A percentile compares a stretch with the other conserved stretches of the same genome.
These are phyloP conservation scores for Ganoderma boninense DNA, from an alignment of 1,284 basidiomycete species.

Conservation along the genomic window DNA sequence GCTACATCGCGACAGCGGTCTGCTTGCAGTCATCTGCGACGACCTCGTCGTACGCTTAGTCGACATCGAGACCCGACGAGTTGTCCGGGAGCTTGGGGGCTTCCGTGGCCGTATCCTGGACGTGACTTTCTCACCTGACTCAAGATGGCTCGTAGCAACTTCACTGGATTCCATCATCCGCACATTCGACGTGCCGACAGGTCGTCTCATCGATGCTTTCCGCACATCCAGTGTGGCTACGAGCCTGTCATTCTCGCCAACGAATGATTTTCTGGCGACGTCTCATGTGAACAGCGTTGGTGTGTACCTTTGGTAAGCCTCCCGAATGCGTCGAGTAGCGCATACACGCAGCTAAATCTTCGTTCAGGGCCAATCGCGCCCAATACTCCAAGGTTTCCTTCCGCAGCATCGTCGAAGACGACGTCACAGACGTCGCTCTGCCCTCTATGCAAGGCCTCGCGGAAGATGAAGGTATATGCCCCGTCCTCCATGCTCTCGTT, in stretches of 20 bases:
- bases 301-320: conserved; percentile 86
- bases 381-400: conserved; percentile 91
- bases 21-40: conserved; percentile 89
- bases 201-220: conserved; percentile 93
- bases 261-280: conserved; percentile 96
- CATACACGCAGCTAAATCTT: background rate
- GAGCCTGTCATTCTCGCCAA: conserved; percentile 92
- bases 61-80: conserved; percentile 89
- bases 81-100: conserved; percentile 89
- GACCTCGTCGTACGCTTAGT: conserved; percentile 87
- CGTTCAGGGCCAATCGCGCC: conserved; percentile 88
- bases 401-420: conserved; percentile 75
- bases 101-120: conserved; percentile 87
- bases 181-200: conserved; percentile 96
- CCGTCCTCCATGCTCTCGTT: background rate
- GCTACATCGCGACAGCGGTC: conserved; percentile 86
- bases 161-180: conserved; percentile 93
- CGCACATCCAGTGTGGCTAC: conserved; percentile 90
- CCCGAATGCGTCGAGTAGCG: background rate
- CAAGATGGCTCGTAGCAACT: conserved; percentile 90
- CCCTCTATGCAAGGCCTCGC: conserved; percentile 86
- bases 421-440: conserved; percentile 73
- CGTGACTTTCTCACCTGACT: conserved; percentile 91
- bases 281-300: conserved; percentile 95
- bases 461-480: conserved; percentile 70